Evolutionary conservation across 805 yeast species (phyloP).

Genomic region (Saccharomycopsis oosterbeekiorum): DNA sequence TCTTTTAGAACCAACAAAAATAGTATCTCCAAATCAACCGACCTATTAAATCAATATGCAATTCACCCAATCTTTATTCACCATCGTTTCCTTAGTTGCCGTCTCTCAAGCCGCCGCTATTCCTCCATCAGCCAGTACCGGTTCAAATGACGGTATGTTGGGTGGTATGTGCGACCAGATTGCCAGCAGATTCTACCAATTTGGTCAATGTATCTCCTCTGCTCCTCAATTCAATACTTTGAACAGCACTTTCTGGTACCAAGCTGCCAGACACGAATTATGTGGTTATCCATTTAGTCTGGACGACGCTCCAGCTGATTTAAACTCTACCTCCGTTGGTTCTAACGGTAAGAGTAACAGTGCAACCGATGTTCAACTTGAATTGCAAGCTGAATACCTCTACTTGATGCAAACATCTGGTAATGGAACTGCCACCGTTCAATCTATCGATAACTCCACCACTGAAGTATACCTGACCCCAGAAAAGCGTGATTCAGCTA

Average conservation of each 20-base stretch:
- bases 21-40: too few species aligned
- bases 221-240: constrained; percentile 11
- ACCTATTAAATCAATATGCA: constrained; percentile 2
- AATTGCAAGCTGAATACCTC: constrained; percentile 9
- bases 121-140: background rate
- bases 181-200: constrained; percentile 11
- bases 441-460: background rate
- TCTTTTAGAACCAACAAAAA: too few species aligned
- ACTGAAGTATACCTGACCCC: background rate
- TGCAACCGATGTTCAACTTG: constrained; percentile 6
- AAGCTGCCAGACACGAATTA: constrained; percentile 16
- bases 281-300: constrained; percentile 16
- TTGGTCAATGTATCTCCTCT: constrained; percentile 15
- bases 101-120: constrained; percentile 8
- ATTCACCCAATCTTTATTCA: background rate
- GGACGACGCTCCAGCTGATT: background rate
- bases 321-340: background rate
- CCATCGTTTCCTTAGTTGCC: background rate
- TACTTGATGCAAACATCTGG: constrained; percentile 6
- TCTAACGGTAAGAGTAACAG: background rate
- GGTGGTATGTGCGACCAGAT: constrained; percentile 13
- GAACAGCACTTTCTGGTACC: constrained; percentile 18
- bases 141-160: constrained; percentile 2
- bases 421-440: background rate
- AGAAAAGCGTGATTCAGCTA: background rate